Percentiles rank a stretch among this genome's conserved stretches.
phyloP scores from a whole-genome alignment of 306 rosid genomes.

The Alnus rubra region DNA sequence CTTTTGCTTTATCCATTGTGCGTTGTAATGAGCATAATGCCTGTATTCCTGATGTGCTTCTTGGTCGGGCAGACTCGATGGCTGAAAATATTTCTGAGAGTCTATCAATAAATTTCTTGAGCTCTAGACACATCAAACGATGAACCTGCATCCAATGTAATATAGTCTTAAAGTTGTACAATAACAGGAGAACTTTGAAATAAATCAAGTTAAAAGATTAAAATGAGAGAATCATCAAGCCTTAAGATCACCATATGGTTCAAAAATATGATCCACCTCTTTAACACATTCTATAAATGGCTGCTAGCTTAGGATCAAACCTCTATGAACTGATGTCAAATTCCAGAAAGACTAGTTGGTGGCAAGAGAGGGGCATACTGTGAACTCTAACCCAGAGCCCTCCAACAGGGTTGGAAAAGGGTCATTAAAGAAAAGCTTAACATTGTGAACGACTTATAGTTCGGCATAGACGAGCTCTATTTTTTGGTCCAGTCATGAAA shows the following conservation, averaged over 20 bases:
- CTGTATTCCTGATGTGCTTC: slow-evolving; percentile 39
- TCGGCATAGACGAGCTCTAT: not conserved
- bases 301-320: not conserved
- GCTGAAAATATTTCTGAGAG: slow-evolving; percentile 37
- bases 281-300: not conserved
- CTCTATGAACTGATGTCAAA: not conserved
- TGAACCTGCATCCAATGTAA: slow-evolving; percentile 44
- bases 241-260: not conserved
- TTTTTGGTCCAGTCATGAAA: not conserved
- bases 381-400: not conserved
- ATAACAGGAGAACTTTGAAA: not conserved
- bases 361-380: not conserved
- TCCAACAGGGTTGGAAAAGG: not conserved
- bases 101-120: slow-evolving; percentile 41
- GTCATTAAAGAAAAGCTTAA: not conserved
- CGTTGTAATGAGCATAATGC: slow-evolving; percentile 45
- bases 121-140: slow-evolving; percentile 49
- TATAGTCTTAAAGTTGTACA: not conserved
- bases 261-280: not conserved
- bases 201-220: not conserved
- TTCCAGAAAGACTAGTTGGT: not conserved
- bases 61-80: slow-evolving; percentile 58
- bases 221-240: not conserved
- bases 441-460: not conserved
- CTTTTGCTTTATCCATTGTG: slow-evolving; percentile 50